These are phyloP conservation scores for Mortierella sp. DNA, from an alignment of 371 early-diverging fungal genomes.

Conservation along the genomic window DNA sequence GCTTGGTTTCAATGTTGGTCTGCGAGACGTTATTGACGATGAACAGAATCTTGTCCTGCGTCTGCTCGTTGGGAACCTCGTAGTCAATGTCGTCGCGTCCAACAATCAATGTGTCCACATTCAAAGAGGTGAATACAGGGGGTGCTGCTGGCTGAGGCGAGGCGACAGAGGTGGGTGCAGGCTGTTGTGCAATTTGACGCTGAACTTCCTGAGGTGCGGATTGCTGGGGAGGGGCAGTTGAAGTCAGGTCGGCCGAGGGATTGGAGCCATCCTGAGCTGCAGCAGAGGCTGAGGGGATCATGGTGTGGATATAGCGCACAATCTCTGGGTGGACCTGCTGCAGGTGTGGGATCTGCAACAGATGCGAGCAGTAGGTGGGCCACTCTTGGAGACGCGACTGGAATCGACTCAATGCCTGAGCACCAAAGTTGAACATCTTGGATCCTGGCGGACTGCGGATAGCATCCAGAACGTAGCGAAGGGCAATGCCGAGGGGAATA, in stretches of 20 bases:
- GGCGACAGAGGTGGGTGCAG: conserved; percentile 14
- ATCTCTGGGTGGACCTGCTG: conserved; percentile 85
- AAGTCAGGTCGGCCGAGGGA: conserved; percentile 16
- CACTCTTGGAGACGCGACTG: conserved; percentile 87
- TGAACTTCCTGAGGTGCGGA: conserved; percentile 26
- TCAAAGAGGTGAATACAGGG: conserved; percentile 74
- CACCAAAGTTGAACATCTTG: conserved; percentile 92
- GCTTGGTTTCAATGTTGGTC: conserved; percentile 88
- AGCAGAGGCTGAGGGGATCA: conserved; percentile 57
- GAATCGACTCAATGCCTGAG: conserved; percentile 89
- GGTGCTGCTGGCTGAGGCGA: conserved; percentile 51
- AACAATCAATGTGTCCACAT: conserved; percentile 63
- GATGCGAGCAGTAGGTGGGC: conserved; percentile 88
- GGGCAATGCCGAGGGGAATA: conserved; percentile 80
- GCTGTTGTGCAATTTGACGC: conserved; percentile 28
- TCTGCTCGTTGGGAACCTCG: conserved; percentile 76
- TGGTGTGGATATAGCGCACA: conserved; percentile 63
- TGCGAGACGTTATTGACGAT: conserved; percentile 95
- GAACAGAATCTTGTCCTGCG: conserved; percentile 95
- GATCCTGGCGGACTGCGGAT: conserved; percentile 84
- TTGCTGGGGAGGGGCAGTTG: conserved; percentile 24
- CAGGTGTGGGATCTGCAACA: conserved; percentile 85
- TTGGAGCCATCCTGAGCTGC: conserved; percentile 36
- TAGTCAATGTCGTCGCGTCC: conserved; percentile 60
- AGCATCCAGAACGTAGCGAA: conserved; percentile 89